phyloP scores from a whole-genome alignment of 805 yeast genomes.

The Saturnispora kantuleensis region DNA sequence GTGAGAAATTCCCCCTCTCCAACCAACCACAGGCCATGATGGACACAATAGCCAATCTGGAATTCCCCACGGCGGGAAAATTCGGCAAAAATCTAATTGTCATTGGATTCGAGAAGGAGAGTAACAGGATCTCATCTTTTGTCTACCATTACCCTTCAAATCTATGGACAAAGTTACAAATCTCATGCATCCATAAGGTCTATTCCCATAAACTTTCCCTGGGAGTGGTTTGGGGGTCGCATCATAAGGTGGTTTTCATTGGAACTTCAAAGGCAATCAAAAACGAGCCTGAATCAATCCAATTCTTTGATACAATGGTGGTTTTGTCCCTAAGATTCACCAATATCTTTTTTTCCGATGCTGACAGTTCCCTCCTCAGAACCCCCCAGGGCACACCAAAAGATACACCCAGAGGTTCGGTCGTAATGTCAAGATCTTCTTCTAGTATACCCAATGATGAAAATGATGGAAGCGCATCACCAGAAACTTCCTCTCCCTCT shows the following conservation, averaged over 20 bases:
- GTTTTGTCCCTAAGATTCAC: conserved; percentile 46
- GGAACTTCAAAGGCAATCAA: conserved; percentile 41
- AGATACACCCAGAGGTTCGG: background rate
- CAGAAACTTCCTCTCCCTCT: background rate
- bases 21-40: background rate
- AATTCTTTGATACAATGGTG: conserved; percentile 38
- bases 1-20: too few relatives aligned
- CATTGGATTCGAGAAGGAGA: conserved; percentile 46
- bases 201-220: conserved; percentile 56
- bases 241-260: conserved; percentile 55
- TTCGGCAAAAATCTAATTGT: conserved; percentile 60
- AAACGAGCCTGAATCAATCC: conserved; percentile 35
- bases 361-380: background rate
- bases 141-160: conserved; percentile 44
- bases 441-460: background rate
- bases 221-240: conserved; percentile 68
- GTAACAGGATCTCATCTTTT: conserved; percentile 37
- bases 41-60: conserved; percentile 9
- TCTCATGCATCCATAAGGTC: conserved; percentile 41
- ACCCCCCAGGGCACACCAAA: background rate
- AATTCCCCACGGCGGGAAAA: conserved; percentile 47
- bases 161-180: conserved; percentile 56
- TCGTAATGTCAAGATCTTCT: background rate
- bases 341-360: conserved; percentile 28
- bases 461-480: background rate